Evolutionary conservation across 257 asterid genomes (phyloP).

Genomic region (Osmanthus fragrans): DNA sequence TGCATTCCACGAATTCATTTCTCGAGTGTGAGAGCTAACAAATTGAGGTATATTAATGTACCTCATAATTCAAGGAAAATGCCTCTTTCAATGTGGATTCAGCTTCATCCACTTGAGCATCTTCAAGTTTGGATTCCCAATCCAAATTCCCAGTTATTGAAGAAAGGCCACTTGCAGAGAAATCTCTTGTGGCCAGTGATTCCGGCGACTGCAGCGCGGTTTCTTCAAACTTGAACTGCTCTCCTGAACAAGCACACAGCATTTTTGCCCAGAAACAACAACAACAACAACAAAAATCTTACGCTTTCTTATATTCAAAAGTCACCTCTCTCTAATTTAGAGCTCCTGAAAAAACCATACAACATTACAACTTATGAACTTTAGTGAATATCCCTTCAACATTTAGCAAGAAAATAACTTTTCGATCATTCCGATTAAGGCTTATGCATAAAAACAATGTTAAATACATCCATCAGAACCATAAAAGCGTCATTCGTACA

Average conservation of each 20-base stretch:
- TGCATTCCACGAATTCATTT: not conserved
- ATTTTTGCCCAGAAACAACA: constrained; percentile 33
- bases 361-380: not conserved
- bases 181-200: constrained; percentile 92
- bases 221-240: constrained; percentile 81
- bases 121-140: constrained; percentile 81
- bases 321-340: constrained; percentile 25
- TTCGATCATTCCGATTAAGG: not conserved
- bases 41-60: constrained; percentile 3
- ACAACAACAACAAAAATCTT: not conserved
- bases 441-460: not conserved
- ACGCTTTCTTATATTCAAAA: constrained; percentile 22
- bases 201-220: constrained; percentile 78
- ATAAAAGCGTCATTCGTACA: too few species aligned
- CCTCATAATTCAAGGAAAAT: constrained; percentile 88
- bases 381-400: not conserved
- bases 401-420: constrained; percentile 8
- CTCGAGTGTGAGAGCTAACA: not conserved
- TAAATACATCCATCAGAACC: too few species aligned
- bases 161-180: constrained; percentile 84
- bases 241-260: constrained; percentile 97
- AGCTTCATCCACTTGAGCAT: constrained; percentile 94
- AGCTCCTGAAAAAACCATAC: constrained; percentile 15
- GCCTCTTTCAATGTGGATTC: constrained; percentile 96
- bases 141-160: constrained; percentile 71